phyloP scores from a whole-genome alignment of 2,329 filamentous ascomycete genomes.

The Alternaria panax region DNA sequence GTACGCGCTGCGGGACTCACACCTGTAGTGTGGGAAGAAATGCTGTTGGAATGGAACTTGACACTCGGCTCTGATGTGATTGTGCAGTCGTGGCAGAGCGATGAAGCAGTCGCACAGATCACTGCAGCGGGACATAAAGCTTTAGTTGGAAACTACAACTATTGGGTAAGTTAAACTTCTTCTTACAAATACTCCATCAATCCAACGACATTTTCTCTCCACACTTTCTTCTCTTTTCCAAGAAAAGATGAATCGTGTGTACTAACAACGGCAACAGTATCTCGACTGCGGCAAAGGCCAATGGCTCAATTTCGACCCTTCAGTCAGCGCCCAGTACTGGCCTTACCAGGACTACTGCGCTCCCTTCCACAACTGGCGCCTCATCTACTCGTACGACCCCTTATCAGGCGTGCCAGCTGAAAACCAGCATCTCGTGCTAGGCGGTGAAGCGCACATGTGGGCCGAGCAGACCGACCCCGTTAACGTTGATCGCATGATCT shows the following conservation, averaged over 20 bases:
- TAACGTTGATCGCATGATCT: conserved; percentile 78
- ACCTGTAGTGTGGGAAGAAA: conserved; percentile 89
- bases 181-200: background rate
- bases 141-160: conserved; percentile 78
- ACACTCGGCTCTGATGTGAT: conserved; percentile 74
- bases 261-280: conserved; percentile 60
- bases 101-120: conserved; percentile 66
- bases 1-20: conserved; percentile 70
- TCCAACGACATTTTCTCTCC: background rate
- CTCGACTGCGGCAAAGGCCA: conserved; percentile 83
- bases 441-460: conserved; percentile 83
- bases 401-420: conserved; percentile 68
- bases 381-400: conserved; percentile 83
- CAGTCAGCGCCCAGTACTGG: conserved; percentile 61
- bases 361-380: conserved; percentile 81
- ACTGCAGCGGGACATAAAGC: conserved; percentile 72
- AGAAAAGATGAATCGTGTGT: background rate
- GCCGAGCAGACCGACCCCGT: conserved; percentile 76
- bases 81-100: conserved; percentile 79
- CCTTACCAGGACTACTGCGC: conserved; percentile 84
- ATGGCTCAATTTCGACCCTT: conserved; percentile 75
- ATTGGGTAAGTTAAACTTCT: conserved; percentile 63
- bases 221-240: background rate
- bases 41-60: conserved; percentile 79
- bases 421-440: conserved; percentile 72